These are phyloP conservation scores for Paramarasmius palmivorus DNA, from an alignment of 1,284 basidiomycete genomes.

Conservation along the genomic window DNA sequence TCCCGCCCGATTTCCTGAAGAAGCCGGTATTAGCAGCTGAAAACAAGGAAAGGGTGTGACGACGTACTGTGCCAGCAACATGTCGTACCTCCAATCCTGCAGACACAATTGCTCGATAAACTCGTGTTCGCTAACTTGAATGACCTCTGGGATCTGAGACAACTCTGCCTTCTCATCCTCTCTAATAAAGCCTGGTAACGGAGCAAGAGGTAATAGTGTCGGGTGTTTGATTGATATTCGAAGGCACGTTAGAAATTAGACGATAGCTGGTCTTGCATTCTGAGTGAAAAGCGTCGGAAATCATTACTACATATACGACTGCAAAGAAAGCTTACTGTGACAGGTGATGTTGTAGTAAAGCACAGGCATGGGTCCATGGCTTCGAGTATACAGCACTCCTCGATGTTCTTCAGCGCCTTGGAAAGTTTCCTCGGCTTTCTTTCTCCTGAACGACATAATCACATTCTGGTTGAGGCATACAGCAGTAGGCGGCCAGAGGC, in stretches of 20 bases:
- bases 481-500: neutral
- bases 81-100: neutral
- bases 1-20: neutral
- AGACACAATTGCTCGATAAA: neutral
- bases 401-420: neutral
- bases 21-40: neutral
- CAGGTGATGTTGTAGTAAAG: neutral
- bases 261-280: neutral
- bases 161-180: neutral
- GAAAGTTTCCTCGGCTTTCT: neutral
- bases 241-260: neutral
- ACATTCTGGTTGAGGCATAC: neutral
- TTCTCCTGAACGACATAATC: neutral
- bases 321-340: neutral
- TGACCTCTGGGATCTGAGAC: neutral
- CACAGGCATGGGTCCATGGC: neutral
- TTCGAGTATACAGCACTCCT: neutral
- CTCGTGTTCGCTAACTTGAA: neutral
- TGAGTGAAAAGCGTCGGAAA: neutral
- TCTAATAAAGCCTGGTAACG: no score
- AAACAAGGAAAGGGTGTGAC: neutral
- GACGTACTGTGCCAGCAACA: neutral
- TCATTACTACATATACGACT: neutral
- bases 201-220: no score
- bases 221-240: no score